Base-by-base conservation (phyloP, 306 rosid genomes). In the Pyrus bretschneideri region DNA sequence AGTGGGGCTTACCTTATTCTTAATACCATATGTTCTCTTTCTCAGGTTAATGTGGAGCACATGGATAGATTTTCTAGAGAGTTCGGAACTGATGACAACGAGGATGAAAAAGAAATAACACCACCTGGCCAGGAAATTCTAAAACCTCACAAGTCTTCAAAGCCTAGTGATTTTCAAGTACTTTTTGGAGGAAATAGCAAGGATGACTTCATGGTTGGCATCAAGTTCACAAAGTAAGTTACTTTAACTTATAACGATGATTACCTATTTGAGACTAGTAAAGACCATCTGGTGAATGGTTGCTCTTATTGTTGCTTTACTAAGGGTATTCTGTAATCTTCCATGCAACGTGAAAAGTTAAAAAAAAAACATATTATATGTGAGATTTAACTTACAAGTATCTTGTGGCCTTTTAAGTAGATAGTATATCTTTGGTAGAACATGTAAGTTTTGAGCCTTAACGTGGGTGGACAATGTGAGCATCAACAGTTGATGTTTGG, bases 201-300 rank as follows among this genome's bases (percentile, higher is more conserved):
- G 76, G 98, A 95, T 79, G 87, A 87, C 77, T 95, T 95, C 83
- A 89, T 95, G 96, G 79, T 92, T 68, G 98, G 98, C 81, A 90
- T 95, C 83, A 95, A 95, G 85, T 88, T 95, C 85, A 90, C 96
- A 0, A 88, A 91, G 98, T 92, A 86, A 70, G 68, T 84, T 66
- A 46, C 71, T 62, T 70, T 22, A 40, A 58, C 76, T 58, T 58
- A 72, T 40, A 22, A 57, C 1, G 11, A 35, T 38, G 67, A 23
- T 5, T 4, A 29, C 67, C 15, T 35, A 11, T 21, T 35, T 55
- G 35, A 30, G 30, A 62, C 5, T 30, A 25, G 33, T 60, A 59
- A 23, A 35, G 14, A 60, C 65, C 17, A 60, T 60, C 27, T 11
- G 4, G 31, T 54, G 21, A 31, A 52, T 23, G 11, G 29, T 52